Conservation (phyloP, 176 grass and related monocot genomes). For the Carex kokanica region DNA sequence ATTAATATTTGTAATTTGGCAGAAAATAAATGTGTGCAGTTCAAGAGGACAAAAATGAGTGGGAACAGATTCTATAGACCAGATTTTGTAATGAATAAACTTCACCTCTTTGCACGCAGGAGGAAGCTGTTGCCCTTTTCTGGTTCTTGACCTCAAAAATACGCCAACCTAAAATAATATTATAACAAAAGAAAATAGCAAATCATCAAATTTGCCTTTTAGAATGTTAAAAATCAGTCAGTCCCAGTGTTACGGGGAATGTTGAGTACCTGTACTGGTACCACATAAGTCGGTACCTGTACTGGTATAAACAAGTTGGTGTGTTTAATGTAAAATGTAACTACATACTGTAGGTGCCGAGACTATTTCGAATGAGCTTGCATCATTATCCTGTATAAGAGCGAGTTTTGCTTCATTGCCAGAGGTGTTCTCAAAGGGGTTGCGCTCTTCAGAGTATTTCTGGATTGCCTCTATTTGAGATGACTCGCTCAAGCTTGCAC, state of each 20-base stretch:
- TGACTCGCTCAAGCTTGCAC: conserved; percentile 8
- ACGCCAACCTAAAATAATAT: conserved; percentile 34
- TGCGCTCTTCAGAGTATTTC: conserved; percentile 9
- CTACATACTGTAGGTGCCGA: conserved; percentile 40
- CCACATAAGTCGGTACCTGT: background rate
- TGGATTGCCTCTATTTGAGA: background rate
- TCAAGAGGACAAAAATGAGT: background rate
- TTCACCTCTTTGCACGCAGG: conserved; percentile 41
- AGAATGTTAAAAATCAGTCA: background rate
- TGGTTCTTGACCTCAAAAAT: conserved; percentile 36
- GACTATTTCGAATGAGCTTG: conserved; percentile 31
- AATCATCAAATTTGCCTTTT: background rate
- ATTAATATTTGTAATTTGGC: background rate
- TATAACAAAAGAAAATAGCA: background rate
- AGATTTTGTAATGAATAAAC: background rate
- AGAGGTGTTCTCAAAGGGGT: conserved; percentile 31
- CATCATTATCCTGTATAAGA: conserved; percentile 24
- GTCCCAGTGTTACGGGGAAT: background rate
- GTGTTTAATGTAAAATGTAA: background rate
- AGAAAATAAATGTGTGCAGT: background rate
- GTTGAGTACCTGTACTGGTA: background rate
- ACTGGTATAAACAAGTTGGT: background rate
- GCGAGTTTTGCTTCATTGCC: conserved; percentile 31
- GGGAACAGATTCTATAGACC: background rate
- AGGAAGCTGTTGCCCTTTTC: conserved; percentile 34